Evolutionary conservation across 441 rosid species (phyloP), one percentile per base, ranked within the genome.

Genomic region (Melastoma candidum): DNA sequence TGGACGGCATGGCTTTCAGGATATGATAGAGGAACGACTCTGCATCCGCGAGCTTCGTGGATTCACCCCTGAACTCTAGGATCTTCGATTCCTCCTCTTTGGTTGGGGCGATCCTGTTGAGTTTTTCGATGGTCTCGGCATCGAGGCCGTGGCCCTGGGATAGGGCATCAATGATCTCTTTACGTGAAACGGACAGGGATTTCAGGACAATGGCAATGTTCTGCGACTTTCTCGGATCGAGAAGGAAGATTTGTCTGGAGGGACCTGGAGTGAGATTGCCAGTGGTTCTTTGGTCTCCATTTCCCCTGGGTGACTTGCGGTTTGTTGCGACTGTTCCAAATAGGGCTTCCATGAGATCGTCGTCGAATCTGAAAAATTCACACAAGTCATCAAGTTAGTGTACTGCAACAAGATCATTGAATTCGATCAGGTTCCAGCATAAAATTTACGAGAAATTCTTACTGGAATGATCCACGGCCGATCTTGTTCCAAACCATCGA

Each of bases 401-500:
- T 0, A 17, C 36, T 26, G 13, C 12, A 27, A 52, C 13, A 39
- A 26, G 47, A 26, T 36, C 8, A 29, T 26, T 3, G 9, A 25
- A 12, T 10, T 49, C 4, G 26, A 12, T 5, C 43, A 17, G 4
- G 1, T 25, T 4, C 41, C 8, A 36, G 9, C 6, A 49, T 24
- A 25, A 46, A 27, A 43, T 7, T 8, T 39, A 3, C 56, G 7
- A 26, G 13, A 52, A 14, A 10, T 27, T 2, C 8, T 79, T 80
- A 87, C 98, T 85, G 77, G 57, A 88, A 83, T 48, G 96, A 94
- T 26, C 97, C 99, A 1, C 76, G 78, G 14, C 75, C 75, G 47
- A 93, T 77, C 61, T 77, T 83, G 82, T 93, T 89, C 97, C 99
- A 87, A 63, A 87, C 97, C 96, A 93, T 87, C 32, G 99, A 86